Evolutionary conservation across 768 basidiomycete species (phyloP).

Genomic region (Amylocystis lapponica): DNA sequence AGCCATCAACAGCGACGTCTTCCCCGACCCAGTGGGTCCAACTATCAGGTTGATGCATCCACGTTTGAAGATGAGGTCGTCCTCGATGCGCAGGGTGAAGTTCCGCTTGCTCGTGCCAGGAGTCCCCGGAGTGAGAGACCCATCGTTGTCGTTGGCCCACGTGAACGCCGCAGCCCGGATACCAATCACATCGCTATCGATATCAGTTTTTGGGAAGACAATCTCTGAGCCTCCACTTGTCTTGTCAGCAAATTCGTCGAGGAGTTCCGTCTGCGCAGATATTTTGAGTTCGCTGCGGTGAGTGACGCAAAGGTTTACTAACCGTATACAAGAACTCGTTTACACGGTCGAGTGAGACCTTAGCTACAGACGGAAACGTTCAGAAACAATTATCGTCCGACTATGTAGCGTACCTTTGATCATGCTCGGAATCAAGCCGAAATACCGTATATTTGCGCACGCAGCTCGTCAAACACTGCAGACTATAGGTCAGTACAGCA

Average conservation of each 20-base stretch:
- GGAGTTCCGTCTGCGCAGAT: conserved; percentile 39
- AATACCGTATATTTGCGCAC: conserved; percentile 40
- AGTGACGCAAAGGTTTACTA: background rate
- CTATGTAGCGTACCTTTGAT: conserved; percentile 37
- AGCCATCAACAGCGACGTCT: conserved; percentile 63
- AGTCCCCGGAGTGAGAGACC: conserved; percentile 33
- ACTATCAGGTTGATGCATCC: conserved; percentile 52
- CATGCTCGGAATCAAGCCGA: conserved; percentile 24
- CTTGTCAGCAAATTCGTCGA: conserved; percentile 33
- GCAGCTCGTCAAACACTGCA: conserved; percentile 56
- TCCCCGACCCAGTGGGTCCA: conserved; percentile 54
- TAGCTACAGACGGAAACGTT: conserved; percentile 26
- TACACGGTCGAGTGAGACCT: conserved; percentile 61
- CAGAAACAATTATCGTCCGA: conserved; percentile 29
- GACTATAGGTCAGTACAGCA: background rate
- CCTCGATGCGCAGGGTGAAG: conserved; percentile 46
- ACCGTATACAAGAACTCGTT: conserved; percentile 39
- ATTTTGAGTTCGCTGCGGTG: background rate
- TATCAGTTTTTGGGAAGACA: background rate
- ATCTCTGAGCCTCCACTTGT: conserved; percentile 10
- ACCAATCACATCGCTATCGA: conserved; percentile 35
- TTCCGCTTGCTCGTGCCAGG: conserved; percentile 27
- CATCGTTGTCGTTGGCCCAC: conserved; percentile 42
- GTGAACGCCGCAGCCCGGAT: conserved; percentile 51
- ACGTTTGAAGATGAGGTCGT: conserved; percentile 49